Evolutionary conservation across 768 basidiomycete genomes (phyloP), one percentile per base, ranked within the genome.

Genomic region (Suillus lakei): DNA sequence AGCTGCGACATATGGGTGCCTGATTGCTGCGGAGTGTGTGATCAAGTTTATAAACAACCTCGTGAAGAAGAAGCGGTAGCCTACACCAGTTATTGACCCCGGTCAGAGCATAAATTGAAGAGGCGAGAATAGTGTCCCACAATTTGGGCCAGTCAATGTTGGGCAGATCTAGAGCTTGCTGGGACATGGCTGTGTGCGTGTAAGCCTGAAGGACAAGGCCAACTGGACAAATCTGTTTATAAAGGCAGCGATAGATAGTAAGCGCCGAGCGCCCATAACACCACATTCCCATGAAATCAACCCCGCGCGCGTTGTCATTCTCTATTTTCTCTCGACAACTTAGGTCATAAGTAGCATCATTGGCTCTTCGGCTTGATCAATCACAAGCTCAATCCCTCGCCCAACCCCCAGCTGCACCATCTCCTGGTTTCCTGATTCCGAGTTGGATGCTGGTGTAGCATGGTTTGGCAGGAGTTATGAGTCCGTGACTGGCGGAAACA

Each of bases 341-440:
- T n/a, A 36, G 15, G 36, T 26, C 15, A 38, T 16, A 23, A 21
- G 9, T 34, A 56, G 6, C 23, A 78, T 76, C 4, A 9, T 51
- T 2, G 26, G 74, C 72, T 78, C 44, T 80, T 81, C 66, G 70
- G 72, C 7, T 76, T 80, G 63, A 74, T 81, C 66, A 68, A 73
- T 4, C 70, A 75, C 66, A 81, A 76, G 62, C 71, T 69, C 38
- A 67, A 38, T 23, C n/a, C 53, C 13, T 55, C 34, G 4, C n/a
- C 13, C n/a, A 36, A 36, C 34, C 4, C n/a, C 13, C n/a, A 36
- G 23, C 54, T 36, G 7, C 30, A 54, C 21, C 32, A 10, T 46
- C 12, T 46, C 46, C 46, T 23, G 13, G 46, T 48, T 48, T n/a
- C n/a, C n/a, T n/a, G n/a, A n/a, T n/a, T n/a, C n/a, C n/a, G n/a